Percentiles rank a stretch among this genome's conserved stretches.
These are phyloP conservation scores for Krasilnikovozyma curviuscula DNA, from an alignment of 768 basidiomycete species.

Conservation along the genomic window DNA sequence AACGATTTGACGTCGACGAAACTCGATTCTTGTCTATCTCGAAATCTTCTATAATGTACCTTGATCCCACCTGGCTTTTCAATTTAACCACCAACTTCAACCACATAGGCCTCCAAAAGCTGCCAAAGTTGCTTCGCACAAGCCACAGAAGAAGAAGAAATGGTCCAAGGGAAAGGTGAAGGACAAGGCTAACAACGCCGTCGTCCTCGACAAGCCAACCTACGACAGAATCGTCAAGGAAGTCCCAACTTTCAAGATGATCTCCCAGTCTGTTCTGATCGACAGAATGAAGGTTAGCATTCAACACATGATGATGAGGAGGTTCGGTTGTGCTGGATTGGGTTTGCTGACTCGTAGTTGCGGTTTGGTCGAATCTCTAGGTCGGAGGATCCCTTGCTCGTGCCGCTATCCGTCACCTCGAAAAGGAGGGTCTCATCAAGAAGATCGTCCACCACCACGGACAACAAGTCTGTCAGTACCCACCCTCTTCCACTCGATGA, in stretches of 20 bases:
- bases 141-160: conserved; percentile 98
- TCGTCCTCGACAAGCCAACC: conserved; percentile 79
- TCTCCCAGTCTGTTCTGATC: conserved; percentile 88
- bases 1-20: too few species aligned
- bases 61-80: too few species aligned
- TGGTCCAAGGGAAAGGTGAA: conserved; percentile 99
- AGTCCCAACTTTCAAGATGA: conserved; percentile 95
- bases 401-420: conserved; percentile 71
- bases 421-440: conserved; percentile 88
- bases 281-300: conserved; percentile 79
- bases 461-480: too few species aligned
- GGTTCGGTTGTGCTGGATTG: background rate
- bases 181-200: conserved; percentile 97
- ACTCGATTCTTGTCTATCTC: too few species aligned
- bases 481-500: too few species aligned
- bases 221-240: conserved; percentile 66
- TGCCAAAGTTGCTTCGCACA: conserved; percentile 38
- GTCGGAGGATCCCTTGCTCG: conserved; percentile 89
- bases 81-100: too few species aligned
- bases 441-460: conserved; percentile 84
- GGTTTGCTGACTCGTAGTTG: background rate
- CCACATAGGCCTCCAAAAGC: conserved; percentile 11
- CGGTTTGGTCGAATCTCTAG: background rate
- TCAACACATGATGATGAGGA: too few species aligned
- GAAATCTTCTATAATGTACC: too few species aligned